Conservation (phyloP, 2,329 filamentous ascomycete species). For the Gaeumannomyces sp. region DNA sequence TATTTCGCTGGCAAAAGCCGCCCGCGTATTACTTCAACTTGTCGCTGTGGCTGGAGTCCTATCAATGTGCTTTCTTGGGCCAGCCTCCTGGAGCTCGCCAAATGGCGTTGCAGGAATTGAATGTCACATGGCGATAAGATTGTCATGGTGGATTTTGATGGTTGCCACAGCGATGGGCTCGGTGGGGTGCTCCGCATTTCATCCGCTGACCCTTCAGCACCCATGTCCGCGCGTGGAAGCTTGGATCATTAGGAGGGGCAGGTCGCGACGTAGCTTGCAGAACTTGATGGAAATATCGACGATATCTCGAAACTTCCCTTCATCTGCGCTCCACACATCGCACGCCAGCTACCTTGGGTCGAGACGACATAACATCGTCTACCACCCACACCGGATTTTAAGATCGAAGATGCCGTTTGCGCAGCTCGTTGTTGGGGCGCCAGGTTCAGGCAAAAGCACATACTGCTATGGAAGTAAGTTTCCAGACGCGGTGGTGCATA, state of each 20-base stretch:
- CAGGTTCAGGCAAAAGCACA: conserved; percentile 92
- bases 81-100: neutral
- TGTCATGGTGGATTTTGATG: neutral
- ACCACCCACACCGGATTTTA: neutral
- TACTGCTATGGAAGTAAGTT: conserved; percentile 90
- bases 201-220: neutral
- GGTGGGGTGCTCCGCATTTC: neutral
- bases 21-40: neutral
- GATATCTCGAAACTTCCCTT: neutral
- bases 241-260: neutral
- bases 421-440: conserved; percentile 87
- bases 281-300: neutral
- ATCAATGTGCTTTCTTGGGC: neutral
- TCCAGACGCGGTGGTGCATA: conserved; percentile 6
- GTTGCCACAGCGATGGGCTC: neutral
- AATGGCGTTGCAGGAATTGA: neutral
- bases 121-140: conserved; percentile 8
- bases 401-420: conserved; percentile 48
- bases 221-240: neutral
- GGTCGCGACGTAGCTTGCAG: neutral
- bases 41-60: neutral
- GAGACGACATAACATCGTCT: neutral
- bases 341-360: too few species aligned
- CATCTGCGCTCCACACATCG: neutral
- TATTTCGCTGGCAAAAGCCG: neutral